A percentile compares a stretch with the other conserved stretches of the same genome.
These are phyloP conservation scores for Pisolithus microcarpus DNA, from an alignment of 768 basidiomycete species.

Conservation along the genomic window DNA sequence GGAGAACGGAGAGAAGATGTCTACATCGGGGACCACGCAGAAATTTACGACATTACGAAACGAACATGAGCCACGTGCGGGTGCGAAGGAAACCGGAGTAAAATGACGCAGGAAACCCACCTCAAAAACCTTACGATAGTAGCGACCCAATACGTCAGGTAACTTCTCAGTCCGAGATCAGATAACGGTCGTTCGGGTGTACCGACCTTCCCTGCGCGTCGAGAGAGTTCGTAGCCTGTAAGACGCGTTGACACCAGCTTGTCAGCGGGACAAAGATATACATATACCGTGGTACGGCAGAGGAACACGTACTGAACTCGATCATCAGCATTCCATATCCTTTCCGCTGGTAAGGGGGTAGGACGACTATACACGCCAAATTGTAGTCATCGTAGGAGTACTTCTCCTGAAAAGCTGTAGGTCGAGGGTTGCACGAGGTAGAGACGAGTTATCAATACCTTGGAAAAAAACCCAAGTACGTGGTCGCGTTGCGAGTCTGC, in stretches of 20 bases:
- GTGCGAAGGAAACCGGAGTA: background rate
- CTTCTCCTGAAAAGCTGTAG: slow-evolving; percentile 58
- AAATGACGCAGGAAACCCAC: slow-evolving; percentile 29
- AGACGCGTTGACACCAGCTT: background rate
- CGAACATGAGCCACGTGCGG: background rate
- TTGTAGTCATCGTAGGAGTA: slow-evolving; percentile 96
- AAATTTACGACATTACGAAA: background rate
- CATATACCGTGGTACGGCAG: background rate
- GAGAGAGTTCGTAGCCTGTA: slow-evolving; percentile 87
- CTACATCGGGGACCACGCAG: slow-evolving; percentile 16
- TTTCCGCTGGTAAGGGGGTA: slow-evolving; percentile 86
- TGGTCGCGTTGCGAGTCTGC: slow-evolving; percentile 72
- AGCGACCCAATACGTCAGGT: slow-evolving; percentile 83
- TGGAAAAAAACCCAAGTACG: slow-evolving; percentile 68
- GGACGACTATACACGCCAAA: slow-evolving; percentile 90
- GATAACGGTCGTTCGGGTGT: slow-evolving; percentile 95
- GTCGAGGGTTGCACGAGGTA: background rate
- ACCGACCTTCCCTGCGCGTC: slow-evolving; percentile 69
- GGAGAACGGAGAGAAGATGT: slow-evolving; percentile 55
- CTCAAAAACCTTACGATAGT: slow-evolving; percentile 80
- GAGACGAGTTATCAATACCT: slow-evolving; percentile 31
- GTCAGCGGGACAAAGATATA: background rate
- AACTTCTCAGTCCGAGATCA: slow-evolving; percentile 85
- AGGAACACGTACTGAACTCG: slow-evolving; percentile 79
- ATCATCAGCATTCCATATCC: slow-evolving; percentile 95